phyloP scores from a whole-genome alignment of 768 basidiomycete species.

The Termitomyces sp. region DNA sequence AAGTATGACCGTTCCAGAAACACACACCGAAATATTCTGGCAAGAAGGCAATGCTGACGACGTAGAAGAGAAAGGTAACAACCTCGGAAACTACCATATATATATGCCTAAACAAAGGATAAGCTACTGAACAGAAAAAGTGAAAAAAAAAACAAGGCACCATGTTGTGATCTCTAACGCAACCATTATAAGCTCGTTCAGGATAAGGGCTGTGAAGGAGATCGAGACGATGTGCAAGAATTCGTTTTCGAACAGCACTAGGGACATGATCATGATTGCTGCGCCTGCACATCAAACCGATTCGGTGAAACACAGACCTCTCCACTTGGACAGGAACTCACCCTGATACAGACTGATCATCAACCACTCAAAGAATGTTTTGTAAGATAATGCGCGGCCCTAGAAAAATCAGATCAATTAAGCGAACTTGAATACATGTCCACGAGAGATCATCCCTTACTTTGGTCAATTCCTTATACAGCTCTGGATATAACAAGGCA shows the following conservation, averaged over 20 bases:
- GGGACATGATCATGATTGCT: conserved; percentile 97
- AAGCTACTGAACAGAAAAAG: neutral
- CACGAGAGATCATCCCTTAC: conserved; percentile 31
- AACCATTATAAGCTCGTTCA: conserved; percentile 99
- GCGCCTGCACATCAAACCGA: conserved; percentile 49
- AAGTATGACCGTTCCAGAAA: neutral
- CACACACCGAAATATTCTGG: conserved; percentile 94
- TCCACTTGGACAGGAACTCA: conserved; percentile 18
- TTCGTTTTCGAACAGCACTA: conserved; percentile 94
- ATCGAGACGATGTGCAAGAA: conserved; percentile 98
- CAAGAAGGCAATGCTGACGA: conserved; percentile 86
- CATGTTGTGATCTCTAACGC: conserved; percentile 97
- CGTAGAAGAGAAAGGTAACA: conserved; percentile 83
- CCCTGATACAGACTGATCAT: conserved; percentile 99
- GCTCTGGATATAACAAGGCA: conserved; percentile 91
- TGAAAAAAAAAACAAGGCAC: conserved; percentile 35
- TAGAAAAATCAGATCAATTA: conserved; percentile 21
- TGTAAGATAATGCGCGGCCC: conserved; percentile 93
- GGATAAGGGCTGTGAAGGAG: conserved; percentile 91
- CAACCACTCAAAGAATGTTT: conserved; percentile 98
- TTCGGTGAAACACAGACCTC: neutral
- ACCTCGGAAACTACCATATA: conserved; percentile 95
- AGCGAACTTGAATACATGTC: neutral
- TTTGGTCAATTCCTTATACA: conserved; percentile 98
- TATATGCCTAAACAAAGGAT: conserved; percentile 56